Conservation (phyloP, 2,329 filamentous ascomycete species). For the Pseudogymnoascus sp. region DNA sequence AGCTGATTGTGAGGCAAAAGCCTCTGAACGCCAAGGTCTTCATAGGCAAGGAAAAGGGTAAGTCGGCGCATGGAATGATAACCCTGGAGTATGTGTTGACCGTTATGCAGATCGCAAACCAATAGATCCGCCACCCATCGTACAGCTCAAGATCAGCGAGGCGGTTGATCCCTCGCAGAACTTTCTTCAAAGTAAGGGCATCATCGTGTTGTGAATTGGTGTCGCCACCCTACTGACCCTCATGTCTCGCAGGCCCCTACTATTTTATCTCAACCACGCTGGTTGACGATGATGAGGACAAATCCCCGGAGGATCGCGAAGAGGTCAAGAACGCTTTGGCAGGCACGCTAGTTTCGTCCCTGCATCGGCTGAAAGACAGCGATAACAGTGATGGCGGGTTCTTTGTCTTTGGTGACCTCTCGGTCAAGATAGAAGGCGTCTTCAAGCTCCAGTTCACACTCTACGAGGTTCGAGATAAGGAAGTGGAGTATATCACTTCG, state of each 20-base stretch:
- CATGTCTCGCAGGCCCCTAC: constrained; percentile 35
- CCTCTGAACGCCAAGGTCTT: constrained; percentile 60
- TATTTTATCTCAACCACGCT: constrained; percentile 42
- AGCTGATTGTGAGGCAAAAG: constrained; percentile 55
- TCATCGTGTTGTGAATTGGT: constrained; percentile 22
- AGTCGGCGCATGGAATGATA: constrained; percentile 12
- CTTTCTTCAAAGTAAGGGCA: constrained; percentile 49
- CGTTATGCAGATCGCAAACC: constrained; percentile 63
- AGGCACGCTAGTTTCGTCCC: constrained; percentile 70
- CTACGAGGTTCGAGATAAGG: constrained; percentile 54
- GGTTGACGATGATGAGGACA: constrained; percentile 35
- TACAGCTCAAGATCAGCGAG: constrained; percentile 54
- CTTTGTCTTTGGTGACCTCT: constrained; percentile 87
- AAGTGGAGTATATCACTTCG: constrained; percentile 24
- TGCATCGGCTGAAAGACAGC: constrained; percentile 73
- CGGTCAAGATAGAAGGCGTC: constrained; percentile 63
- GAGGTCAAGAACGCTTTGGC: constrained; percentile 46
- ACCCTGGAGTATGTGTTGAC: constrained; percentile 10
- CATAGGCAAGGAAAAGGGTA: constrained; percentile 69
- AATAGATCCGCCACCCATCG: constrained; percentile 78
- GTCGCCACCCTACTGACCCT: constrained; percentile 11
- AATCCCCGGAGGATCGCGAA: constrained; percentile 30
- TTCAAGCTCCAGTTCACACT: constrained; percentile 71
- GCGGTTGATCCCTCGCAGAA: constrained; percentile 40
- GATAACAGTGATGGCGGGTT: constrained; percentile 73